Percentiles rank a stretch among this genome's conserved stretches.
Conservation (phyloP, 805 yeast genomes). For the Cyberlindnera maritima region DNA sequence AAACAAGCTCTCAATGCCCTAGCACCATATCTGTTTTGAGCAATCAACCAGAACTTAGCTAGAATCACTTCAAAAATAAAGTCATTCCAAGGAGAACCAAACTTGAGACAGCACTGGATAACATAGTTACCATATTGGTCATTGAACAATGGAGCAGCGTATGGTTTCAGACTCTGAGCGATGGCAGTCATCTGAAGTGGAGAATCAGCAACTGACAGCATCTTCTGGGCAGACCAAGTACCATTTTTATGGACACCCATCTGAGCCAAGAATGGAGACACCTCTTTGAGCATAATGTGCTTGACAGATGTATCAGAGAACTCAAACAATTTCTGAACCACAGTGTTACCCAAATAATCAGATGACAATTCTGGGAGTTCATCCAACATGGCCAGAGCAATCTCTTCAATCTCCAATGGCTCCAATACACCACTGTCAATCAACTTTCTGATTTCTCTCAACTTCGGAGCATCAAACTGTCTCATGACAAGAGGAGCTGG, state of each 20-base stretch:
- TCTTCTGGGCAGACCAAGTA: conserved; percentile 98
- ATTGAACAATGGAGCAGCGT: conserved; percentile 78
- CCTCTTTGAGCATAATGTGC: conserved; percentile 73
- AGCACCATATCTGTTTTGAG: conserved; percentile 91
- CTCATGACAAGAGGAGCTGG: conserved; percentile 71
- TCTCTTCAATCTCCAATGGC: conserved; percentile 69
- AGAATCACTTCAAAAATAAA: conserved; percentile 84
- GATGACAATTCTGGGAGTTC: conserved; percentile 89
- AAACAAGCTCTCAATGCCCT: conserved; percentile 91
- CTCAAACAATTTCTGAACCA: conserved; percentile 87
- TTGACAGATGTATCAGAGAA: conserved; percentile 66
- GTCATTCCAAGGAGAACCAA: conserved; percentile 84
- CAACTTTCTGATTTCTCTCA: conserved; percentile 80
- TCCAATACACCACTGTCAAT: conserved; percentile 54
- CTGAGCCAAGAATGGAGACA: conserved; percentile 79
- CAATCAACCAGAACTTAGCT: conserved; percentile 73
- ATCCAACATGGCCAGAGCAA: conserved; percentile 78
- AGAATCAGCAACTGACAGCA: conserved; percentile 71
- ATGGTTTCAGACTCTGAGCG: conserved; percentile 69
- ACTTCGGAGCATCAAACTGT: conserved; percentile 81
- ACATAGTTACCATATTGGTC: conserved; percentile 98
- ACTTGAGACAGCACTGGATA: conserved; percentile 88
- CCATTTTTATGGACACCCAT: conserved; percentile 97
- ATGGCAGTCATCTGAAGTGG: conserved; percentile 64
- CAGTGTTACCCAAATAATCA: conserved; percentile 93